Evolutionary conservation across 1,139 yeast genomes (phyloP).

Genomic region (Suhomyces terraborum): DNA sequence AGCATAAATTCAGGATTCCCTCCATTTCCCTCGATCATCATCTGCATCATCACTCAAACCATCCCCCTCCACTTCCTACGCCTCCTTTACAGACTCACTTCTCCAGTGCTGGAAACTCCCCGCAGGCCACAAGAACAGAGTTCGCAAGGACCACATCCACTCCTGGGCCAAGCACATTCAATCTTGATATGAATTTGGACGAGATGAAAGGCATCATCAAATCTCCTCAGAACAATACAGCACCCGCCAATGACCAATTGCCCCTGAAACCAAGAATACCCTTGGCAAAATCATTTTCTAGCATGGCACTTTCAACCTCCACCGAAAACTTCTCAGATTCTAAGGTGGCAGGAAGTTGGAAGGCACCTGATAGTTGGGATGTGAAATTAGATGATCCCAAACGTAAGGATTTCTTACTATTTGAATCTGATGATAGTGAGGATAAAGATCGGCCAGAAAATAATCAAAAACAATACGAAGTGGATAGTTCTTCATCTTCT

Average conservation of each 20-base stretch:
- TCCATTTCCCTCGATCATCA: conserved; percentile 36
- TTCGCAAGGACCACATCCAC: conserved; percentile 6
- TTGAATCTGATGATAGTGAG: conserved; percentile 26
- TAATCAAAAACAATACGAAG: conserved; percentile 14
- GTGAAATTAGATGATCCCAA: conserved; percentile 45
- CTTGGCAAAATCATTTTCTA: conserved; percentile 13
- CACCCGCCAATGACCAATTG: conserved; percentile 1
- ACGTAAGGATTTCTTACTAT: conserved; percentile 12
- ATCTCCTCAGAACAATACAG: conserved; percentile 21
- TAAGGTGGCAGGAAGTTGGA: conserved; percentile 43
- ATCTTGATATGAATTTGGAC: conserved; percentile 50
- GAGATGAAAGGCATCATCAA: conserved; percentile 58
- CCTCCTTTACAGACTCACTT: conserved; percentile 7
- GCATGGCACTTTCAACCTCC: conserved; percentile 6
- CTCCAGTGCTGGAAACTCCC: conserved; percentile 5
- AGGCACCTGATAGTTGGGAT: conserved; percentile 82
- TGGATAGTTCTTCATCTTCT: conserved; percentile 11
- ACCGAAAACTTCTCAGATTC: conserved; percentile 7
- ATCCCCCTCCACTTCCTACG: conserved; percentile 10
- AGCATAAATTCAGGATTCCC: conserved; percentile 42
- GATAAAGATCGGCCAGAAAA: conserved; percentile 17
- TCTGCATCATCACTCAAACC: conserved; percentile 13
- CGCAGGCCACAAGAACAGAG: conserved; percentile 7
- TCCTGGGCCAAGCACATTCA: conserved; percentile 23
- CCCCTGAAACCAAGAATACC: conserved; percentile 3